phyloP scores from a whole-genome alignment of 768 basidiomycete species.

The Floccularia luteovirens region DNA sequence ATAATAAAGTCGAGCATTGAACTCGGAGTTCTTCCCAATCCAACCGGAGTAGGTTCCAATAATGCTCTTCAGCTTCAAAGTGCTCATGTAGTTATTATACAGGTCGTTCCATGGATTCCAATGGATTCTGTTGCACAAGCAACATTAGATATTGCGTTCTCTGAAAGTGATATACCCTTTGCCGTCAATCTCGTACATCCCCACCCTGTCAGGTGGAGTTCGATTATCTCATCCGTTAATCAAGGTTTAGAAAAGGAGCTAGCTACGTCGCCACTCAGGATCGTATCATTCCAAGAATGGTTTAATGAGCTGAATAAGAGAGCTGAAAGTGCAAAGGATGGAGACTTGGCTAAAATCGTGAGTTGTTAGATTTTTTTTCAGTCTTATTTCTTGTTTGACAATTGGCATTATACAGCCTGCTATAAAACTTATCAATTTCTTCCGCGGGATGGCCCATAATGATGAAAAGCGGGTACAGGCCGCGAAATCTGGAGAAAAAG shows the following conservation, averaged over 20 bases:
- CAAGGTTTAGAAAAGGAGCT: constrained; percentile 9
- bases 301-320: constrained; percentile 15
- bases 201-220: constrained; percentile 19
- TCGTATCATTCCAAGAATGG: constrained; percentile 21
- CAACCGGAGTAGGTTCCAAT: constrained; percentile 20
- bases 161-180: constrained; percentile 9
- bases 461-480: constrained; percentile 10
- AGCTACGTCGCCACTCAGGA: constrained; percentile 7
- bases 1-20: constrained; percentile 25
- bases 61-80: background rate
- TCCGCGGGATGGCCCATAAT: constrained; percentile 11
- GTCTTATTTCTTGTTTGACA: background rate
- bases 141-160: constrained; percentile 23
- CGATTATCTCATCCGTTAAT: constrained; percentile 15
- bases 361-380: constrained; percentile 8
- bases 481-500: constrained; percentile 2
- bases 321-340: constrained; percentile 11
- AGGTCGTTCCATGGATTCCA: constrained; percentile 26
- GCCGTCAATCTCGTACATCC: constrained; percentile 31
- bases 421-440: constrained; percentile 21
- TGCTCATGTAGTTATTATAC: constrained; percentile 6
- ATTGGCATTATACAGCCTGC: constrained; percentile 17
- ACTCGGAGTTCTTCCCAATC: constrained; percentile 18
- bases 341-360: constrained; percentile 22
- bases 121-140: constrained; percentile 23